Evolutionary conservation across 1,139 yeast genomes (phyloP).

Genomic region (Suhomyces anneliseae): DNA sequence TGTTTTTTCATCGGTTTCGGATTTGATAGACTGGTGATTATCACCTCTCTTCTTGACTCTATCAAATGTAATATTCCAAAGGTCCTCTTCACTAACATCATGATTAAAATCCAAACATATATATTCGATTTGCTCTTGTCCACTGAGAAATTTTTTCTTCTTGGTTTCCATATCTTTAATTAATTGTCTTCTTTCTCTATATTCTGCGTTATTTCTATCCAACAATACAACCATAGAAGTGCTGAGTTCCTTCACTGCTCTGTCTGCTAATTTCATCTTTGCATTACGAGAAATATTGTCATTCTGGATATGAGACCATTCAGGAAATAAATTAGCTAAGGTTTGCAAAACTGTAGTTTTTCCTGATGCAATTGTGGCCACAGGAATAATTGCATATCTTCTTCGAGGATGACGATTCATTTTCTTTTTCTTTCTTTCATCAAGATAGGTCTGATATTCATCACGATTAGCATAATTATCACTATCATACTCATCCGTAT

Average conservation of each 20-base stretch:
- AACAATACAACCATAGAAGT: conserved; percentile 56
- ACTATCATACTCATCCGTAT: too few species aligned
- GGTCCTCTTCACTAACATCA: conserved; percentile 21
- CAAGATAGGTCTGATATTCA: too few species aligned
- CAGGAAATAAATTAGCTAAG: conserved; percentile 52
- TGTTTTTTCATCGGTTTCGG: conserved; percentile 39
- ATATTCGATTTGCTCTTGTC: conserved; percentile 40
- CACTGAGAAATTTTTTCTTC: conserved; percentile 36
- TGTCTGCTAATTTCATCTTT: conserved; percentile 52
- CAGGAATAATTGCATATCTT: conserved; percentile 71
- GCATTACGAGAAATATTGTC: conserved; percentile 64
- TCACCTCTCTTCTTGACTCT: conserved; percentile 77
- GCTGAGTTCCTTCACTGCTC: conserved; percentile 35
- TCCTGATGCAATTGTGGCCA: conserved; percentile 94
- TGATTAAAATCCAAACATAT: conserved; percentile 73
- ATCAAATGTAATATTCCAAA: conserved; percentile 54
- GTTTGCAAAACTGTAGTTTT: conserved; percentile 82
- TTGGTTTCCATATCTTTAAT: conserved; percentile 52
- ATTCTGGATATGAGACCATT: conserved; percentile 81
- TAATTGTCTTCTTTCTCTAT: conserved; percentile 65
- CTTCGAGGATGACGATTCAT: background rate
- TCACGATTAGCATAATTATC: too few species aligned
- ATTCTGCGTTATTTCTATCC: conserved; percentile 82
- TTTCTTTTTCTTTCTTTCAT: too few species aligned
- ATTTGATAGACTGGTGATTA: conserved; percentile 83